A percentile compares a stretch with the other conserved stretches of the same genome.
These are phyloP conservation scores for Phytophthora pisi DNA, from an alignment of 352 stramenopile species.

Conservation along the genomic window DNA sequence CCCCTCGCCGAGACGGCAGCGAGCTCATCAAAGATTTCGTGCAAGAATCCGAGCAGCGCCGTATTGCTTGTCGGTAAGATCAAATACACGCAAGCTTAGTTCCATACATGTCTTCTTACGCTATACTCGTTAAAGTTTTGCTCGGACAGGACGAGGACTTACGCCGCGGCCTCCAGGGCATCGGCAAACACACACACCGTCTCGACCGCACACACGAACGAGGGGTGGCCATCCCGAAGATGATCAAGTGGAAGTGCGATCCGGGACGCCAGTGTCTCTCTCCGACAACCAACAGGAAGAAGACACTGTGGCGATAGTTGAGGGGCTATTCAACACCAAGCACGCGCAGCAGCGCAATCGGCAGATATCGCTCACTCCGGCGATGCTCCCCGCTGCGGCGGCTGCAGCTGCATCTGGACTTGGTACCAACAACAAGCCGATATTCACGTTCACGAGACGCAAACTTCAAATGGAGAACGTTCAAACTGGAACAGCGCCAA, in stretches of 20 bases:
- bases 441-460: constrained; percentile 33
- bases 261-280: not conserved
- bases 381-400: constrained; percentile 24
- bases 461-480: constrained; percentile 32
- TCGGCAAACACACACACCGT: constrained; percentile 4
- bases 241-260: constrained; percentile 17
- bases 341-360: constrained; percentile 33
- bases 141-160: constrained; percentile 26
- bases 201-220: constrained; percentile 1
- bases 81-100: not conserved
- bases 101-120: not conserved
- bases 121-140: constrained; percentile 10
- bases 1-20: constrained; percentile 28
- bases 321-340: constrained; percentile 34
- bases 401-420: constrained; percentile 22
- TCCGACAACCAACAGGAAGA: constrained; percentile 20
- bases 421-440: constrained; percentile 31
- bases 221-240: constrained; percentile 5
- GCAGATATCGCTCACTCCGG: constrained; percentile 31
- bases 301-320: constrained; percentile 18
- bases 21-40: constrained; percentile 59
- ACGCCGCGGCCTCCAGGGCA: constrained; percentile 21
- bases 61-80: constrained; percentile 41
- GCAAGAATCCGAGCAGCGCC: constrained; percentile 48
- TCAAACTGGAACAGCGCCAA: not conserved